These are phyloP conservation scores for Sugiyamaella neomexicana DNA, from an alignment of 1,139 yeast genomes.

Conservation along the genomic window DNA sequence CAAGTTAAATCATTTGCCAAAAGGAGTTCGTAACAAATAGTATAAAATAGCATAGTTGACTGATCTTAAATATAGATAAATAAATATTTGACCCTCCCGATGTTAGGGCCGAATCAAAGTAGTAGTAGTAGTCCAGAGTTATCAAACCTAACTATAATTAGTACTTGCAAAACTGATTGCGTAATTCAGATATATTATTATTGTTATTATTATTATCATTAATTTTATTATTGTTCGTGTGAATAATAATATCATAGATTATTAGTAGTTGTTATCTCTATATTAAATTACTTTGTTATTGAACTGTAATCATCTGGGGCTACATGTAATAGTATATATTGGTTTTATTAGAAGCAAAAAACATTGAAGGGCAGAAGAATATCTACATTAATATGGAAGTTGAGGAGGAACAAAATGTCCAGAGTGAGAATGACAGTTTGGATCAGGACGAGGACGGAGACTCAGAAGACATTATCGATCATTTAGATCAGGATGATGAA, in stretches of 20 bases:
- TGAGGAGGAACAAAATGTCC: background rate
- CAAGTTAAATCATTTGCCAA: background rate
- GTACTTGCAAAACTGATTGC: no score
- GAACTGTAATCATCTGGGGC: background rate
- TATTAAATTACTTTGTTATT: constrained; percentile 2
- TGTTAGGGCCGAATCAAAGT: no score
- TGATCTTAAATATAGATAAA: no score
- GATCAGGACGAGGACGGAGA: background rate
- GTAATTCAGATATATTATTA: no score
- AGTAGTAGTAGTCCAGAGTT: no score
- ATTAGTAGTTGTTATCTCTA: background rate
- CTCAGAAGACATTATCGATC: background rate
- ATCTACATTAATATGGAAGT: background rate
- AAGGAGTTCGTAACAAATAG: no score
- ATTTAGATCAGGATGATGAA: background rate
- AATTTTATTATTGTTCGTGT: background rate
- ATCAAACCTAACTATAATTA: no score
- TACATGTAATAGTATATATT: background rate
- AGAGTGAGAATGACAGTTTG: background rate
- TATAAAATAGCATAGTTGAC: no score
- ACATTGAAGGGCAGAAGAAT: background rate
- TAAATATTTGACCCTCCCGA: no score
- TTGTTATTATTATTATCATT: background rate
- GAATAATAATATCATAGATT: background rate
- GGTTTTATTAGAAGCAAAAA: background rate